Base-by-base conservation (phyloP, 345 rosid species). In the Laguncularia racemosa region DNA sequence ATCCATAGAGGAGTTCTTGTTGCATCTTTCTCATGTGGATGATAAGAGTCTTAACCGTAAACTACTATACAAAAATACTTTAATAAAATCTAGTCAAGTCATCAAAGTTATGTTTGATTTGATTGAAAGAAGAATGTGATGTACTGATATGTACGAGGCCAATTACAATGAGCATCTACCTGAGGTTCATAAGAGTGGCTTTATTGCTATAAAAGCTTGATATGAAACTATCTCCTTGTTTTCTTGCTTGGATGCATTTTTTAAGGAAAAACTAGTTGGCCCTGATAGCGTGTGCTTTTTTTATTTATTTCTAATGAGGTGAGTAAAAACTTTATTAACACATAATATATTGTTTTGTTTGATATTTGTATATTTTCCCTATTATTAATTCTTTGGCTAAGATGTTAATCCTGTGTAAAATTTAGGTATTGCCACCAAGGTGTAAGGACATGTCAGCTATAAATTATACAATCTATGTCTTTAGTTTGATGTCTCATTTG, bases 201-300 rank as follows among this genome's bases (percentile, higher is more conserved):
- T 71, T 65, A 68, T 66, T 16, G 79, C 70, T 14, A 93, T 89
- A 75, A 89, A 89, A 72, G 84, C 96, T 51, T 73, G 73, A 59
- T 82, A 86, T 64, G 93, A 86, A 76, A 81, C 88, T 51, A 81
- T 84, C 60, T 81, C 95, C 20, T 65, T 92, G 58, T 92, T 84
- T 81, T 86, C 95, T 14, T 92, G 98, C 66, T 71, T 92, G 76
- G 98, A 89, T 71, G 93, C 91, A 16, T 89, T 84, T 77, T 66
- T 92, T 86, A 85, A 78, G 46, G 98, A 92, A 73, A 96, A 89
- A 63, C 98, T 95, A 40, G 75, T 89, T 0, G 97, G 95, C 60
- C 89, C 95, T 55, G 93, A 92, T 65, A 93, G 86, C 61, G 89
- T 86, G 98, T 92, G 96, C n/a, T n/a, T n/a, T n/a, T n/a, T n/a